These are phyloP conservation scores for Arthrobotrys entomopaga DNA, from an alignment of 2,329 filamentous ascomycete species.

Conservation along the genomic window DNA sequence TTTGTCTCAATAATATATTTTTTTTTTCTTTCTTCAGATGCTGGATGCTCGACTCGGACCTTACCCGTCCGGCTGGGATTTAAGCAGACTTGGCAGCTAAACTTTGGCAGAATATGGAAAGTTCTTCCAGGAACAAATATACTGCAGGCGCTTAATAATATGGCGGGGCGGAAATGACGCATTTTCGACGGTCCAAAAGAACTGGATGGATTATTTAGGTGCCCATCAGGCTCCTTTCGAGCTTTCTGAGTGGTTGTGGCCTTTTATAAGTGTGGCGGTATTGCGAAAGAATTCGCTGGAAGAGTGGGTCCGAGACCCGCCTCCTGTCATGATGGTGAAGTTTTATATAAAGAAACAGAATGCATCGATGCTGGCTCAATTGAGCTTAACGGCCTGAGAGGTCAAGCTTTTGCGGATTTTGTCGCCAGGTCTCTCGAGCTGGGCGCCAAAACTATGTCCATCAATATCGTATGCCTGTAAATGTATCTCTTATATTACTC, in stretches of 20 bases:
- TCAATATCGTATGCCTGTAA: slow-evolving; percentile 12
- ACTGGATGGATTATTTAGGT: too few relatives aligned
- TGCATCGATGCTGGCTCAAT: neutral
- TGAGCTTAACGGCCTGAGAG: neutral
- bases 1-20: neutral
- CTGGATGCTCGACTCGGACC: slow-evolving; percentile 30
- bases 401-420: slow-evolving; percentile 20
- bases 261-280: slow-evolving; percentile 14
- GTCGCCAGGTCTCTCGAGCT: slow-evolving; percentile 5
- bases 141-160: slow-evolving; percentile 31
- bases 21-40: slow-evolving; percentile 10
- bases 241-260: neutral
- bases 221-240: neutral
- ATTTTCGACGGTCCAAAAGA: slow-evolving; percentile 12
- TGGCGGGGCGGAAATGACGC: slow-evolving; percentile 42
- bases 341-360: neutral
- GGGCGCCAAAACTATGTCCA: slow-evolving; percentile 29
- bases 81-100: slow-evolving; percentile 31
- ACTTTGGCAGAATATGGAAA: slow-evolving; percentile 46
- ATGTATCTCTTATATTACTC: slow-evolving; percentile 11
- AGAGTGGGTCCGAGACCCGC: slow-evolving; percentile 8
- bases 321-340: slow-evolving; percentile 28
- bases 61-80: slow-evolving; percentile 50
- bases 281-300: neutral
- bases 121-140: slow-evolving; percentile 39